Evolutionary conservation across 2,329 filamentous ascomycete species (phyloP).

Genomic region (Arthrinium phaeospermum): DNA sequence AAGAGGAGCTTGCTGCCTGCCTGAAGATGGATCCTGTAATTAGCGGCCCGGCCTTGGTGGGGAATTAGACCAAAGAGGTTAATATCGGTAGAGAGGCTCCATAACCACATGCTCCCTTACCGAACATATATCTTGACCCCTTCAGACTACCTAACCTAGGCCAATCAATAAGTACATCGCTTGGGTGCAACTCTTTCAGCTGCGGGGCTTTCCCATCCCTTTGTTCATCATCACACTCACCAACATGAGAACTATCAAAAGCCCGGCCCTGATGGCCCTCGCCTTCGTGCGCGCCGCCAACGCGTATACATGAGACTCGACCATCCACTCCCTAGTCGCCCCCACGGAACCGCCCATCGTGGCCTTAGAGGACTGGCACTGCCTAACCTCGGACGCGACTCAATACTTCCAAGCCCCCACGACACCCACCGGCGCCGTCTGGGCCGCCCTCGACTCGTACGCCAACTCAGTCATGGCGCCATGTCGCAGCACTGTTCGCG

Average conservation of each 20-base stretch:
- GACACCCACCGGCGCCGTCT: conserved; percentile 20
- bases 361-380: conserved; percentile 21
- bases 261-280: neutral
- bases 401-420: conserved; percentile 23
- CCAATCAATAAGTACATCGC: neutral
- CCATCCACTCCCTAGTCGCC: neutral
- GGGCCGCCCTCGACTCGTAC: neutral
- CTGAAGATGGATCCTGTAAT: neutral
- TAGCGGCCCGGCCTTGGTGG: neutral
- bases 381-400: conserved; percentile 12
- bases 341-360: neutral
- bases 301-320: neutral
- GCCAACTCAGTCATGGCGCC: neutral
- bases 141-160: neutral
- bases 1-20: neutral
- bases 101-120: no score
- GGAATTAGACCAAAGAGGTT: neutral
- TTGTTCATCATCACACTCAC: neutral
- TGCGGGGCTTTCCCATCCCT: neutral
- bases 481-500: neutral
- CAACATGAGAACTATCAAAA: neutral
- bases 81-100: no score
- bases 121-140: no score
- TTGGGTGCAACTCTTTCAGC: neutral
- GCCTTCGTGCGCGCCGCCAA: neutral